phyloP scores from a whole-genome alignment of 1,284 basidiomycete species.

The Trichosporon faecale region DNA sequence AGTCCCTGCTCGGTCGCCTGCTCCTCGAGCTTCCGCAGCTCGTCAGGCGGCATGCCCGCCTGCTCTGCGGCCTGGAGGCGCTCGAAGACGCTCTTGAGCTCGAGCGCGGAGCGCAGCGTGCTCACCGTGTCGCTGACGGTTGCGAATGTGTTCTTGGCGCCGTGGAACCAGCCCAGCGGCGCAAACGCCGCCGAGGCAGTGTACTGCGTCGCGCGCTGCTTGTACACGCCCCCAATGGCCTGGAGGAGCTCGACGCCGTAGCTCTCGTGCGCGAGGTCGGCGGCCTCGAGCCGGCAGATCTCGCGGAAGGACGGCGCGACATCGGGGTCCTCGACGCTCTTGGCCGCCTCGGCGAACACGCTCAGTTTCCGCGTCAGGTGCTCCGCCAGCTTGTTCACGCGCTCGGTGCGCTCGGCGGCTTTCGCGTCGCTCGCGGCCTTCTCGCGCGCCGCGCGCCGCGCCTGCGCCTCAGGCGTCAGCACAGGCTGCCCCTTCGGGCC shows the following conservation, averaged over 20 bases:
- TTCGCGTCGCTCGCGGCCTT: slow-evolving; percentile 76
- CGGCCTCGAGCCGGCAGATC: slow-evolving; percentile 77
- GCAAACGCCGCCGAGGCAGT: slow-evolving; percentile 57
- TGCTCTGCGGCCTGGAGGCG: slow-evolving; percentile 90
- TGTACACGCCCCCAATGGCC: slow-evolving; percentile 86
- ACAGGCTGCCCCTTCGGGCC: slow-evolving; percentile 53
- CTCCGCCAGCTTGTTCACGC: slow-evolving; percentile 77
- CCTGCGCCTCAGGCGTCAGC: slow-evolving; percentile 77
- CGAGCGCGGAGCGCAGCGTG: slow-evolving; percentile 62
- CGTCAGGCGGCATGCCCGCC: slow-evolving; percentile 78
- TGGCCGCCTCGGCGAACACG: slow-evolving; percentile 88
- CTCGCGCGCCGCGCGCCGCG: slow-evolving; percentile 64
- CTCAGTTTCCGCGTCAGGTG: slow-evolving; percentile 82
- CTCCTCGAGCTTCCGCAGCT: slow-evolving; percentile 87
- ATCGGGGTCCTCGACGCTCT: slow-evolving; percentile 63
- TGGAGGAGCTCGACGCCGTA: slow-evolving; percentile 91
- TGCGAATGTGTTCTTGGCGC: slow-evolving; percentile 89
- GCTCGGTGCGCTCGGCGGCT: slow-evolving; percentile 71
- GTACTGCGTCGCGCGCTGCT: slow-evolving; percentile 66
- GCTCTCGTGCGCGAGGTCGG: slow-evolving; percentile 81
- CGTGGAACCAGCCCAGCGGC: slow-evolving; percentile 75
- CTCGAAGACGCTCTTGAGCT: slow-evolving; percentile 92
- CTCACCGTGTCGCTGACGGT: slow-evolving; percentile 93
- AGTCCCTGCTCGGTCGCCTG: slow-evolving; percentile 93
- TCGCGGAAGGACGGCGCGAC: slow-evolving; percentile 58